Evolutionary conservation across 768 basidiomycete genomes (phyloP), one percentile per base, ranked within the genome.

Genomic region (Lactarius quietus): DNA sequence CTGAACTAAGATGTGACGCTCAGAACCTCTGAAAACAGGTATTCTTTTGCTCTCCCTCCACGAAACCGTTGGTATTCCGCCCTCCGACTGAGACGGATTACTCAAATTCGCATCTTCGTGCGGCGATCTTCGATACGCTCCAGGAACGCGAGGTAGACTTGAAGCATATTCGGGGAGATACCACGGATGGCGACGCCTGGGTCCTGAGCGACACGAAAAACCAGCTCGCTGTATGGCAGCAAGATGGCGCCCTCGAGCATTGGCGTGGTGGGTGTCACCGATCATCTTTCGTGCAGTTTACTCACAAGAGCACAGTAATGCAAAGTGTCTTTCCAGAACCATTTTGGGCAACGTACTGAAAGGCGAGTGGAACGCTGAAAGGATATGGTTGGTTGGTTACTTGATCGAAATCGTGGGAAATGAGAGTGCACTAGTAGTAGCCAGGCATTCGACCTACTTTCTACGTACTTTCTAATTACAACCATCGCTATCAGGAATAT

Each of bases 341-440:
- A 15, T 79, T 88, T 67, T 93, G 92, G 92, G 88, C 91, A 76
- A 88, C 86, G 7, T 93, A 87, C 74, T 93, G 77, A 80, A 15
- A 51, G 35, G 15, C 17, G 31, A 10, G 5, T 7, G 4, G 54
- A 28, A 35, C 10, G 29, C 23, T 20, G 33, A 26, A 23, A 48
- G 23, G 43, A 4, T 48, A 5, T n/a, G 23, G 48, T 48, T n/a
- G 15, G 23, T 6, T 48, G 23, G 14, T n/a, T 48, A 48, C 48
- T 53, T 53, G 31, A 35, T 48, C 48, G 23, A 45, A 45, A 3
- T 33, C 58, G 58, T 65, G 60, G 48, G 60, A 56, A 57, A 33
- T 45, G 56, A 41, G 31, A 23, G 14, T 26, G 48, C 5, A 48
- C 48, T 48, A 48, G 48, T 45, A 6, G 43, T n/a, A 18, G 48